A percentile compares a stretch with the other conserved stretches of the same genome.
Conservation (phyloP, 2,329 filamentous ascomycete species). For the Neofusicoccum sp. region DNA sequence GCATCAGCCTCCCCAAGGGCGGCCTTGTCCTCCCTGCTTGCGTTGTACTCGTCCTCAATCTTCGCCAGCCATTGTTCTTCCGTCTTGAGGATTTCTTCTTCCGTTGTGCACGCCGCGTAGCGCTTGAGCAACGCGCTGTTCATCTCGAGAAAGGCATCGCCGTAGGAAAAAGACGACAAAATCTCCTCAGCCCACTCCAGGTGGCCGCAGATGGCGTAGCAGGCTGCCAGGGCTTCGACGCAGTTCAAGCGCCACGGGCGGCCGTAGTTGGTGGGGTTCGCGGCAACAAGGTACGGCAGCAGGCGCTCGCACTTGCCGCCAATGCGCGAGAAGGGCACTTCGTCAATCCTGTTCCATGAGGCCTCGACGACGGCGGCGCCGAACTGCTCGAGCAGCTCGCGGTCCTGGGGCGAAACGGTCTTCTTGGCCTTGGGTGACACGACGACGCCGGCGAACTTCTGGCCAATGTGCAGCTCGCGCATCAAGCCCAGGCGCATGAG, state of each 20-base stretch:
- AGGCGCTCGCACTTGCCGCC: conserved; percentile 91
- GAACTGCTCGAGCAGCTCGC: conserved; percentile 78
- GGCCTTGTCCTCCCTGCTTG: conserved; percentile 69
- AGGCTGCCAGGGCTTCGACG: conserved; percentile 89
- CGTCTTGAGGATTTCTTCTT: conserved; percentile 78
- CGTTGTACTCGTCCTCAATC: conserved; percentile 85
- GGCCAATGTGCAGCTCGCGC: conserved; percentile 87
- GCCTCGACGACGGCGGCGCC: conserved; percentile 97
- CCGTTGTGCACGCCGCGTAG: conserved; percentile 82
- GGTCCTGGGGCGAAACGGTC: conserved; percentile 81
- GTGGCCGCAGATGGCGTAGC: conserved; percentile 91
- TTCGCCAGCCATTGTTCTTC: conserved; percentile 88
- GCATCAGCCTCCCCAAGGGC: conserved; percentile 66
- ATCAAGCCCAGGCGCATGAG: conserved; percentile 91
- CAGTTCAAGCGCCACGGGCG: conserved; percentile 95
- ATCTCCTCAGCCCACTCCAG: conserved; percentile 87
- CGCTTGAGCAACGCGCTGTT: conserved; percentile 79
- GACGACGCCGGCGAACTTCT: conserved; percentile 89
- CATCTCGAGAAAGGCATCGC: conserved; percentile 85
- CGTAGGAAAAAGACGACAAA: conserved; percentile 84
- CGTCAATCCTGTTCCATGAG: conserved; percentile 89
- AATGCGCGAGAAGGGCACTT: conserved; percentile 88
- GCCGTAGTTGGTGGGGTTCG: conserved; percentile 97
- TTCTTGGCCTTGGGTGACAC: conserved; percentile 94
- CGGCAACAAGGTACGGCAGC: conserved; percentile 92